Percentiles rank a stretch among this genome's conserved stretches.
phyloP scores from a whole-genome alignment of 2,329 filamentous ascomycete species.

The Penicillium sp. region DNA sequence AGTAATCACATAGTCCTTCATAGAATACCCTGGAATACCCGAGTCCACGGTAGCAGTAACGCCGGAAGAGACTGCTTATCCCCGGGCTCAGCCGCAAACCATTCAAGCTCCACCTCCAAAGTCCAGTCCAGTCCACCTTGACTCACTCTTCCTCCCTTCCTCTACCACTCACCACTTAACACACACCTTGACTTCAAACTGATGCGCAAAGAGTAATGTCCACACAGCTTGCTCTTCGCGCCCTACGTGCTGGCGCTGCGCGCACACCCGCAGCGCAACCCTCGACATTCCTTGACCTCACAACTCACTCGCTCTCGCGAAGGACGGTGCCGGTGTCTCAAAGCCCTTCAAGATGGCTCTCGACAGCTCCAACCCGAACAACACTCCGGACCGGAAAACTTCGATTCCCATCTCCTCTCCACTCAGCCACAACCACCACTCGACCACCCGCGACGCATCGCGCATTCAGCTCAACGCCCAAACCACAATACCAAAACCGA shows the following conservation, averaged over 20 bases:
- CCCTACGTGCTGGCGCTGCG: constrained; percentile 10
- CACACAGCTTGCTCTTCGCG: background rate
- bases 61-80: constrained; percentile 20
- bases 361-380: background rate
- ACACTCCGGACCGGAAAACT: background rate
- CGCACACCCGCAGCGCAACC: background rate
- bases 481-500: constrained; percentile 9
- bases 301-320: constrained; percentile 1
- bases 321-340: background rate
- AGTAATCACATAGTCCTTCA: no score
- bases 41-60: background rate
- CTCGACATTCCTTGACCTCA: background rate
- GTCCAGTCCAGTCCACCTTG: background rate
- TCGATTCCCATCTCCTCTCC: background rate
- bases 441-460: constrained; percentile 4
- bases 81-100: constrained; percentile 1
- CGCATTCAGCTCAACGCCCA: constrained; percentile 7
- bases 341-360: constrained; percentile 10
- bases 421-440: background rate
- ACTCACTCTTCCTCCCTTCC: background rate
- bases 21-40: background rate
- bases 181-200: background rate
- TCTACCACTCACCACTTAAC: background rate
- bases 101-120: background rate
- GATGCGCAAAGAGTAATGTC: background rate